Evolutionary conservation across 768 basidiomycete genomes (phyloP).

Genomic region (Mycena olivaceomarginata): DNA sequence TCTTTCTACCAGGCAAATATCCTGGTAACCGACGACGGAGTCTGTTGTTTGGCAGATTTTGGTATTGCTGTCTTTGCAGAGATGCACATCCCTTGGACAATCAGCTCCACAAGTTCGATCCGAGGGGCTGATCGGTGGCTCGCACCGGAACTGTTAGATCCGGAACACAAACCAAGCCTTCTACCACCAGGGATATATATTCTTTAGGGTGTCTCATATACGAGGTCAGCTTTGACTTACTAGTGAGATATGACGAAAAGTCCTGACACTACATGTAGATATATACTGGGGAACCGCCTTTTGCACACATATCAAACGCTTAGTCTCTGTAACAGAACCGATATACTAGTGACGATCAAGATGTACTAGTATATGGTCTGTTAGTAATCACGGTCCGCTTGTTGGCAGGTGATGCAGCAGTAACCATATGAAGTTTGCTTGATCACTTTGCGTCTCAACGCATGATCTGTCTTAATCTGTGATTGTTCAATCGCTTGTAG

Average conservation of each 20-base stretch:
- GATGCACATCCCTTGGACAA: constrained; percentile 13
- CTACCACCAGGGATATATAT: constrained; percentile 13
- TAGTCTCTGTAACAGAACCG: too few species aligned
- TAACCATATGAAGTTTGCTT: too few species aligned
- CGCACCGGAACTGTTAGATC: constrained; percentile 5
- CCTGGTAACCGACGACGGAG: constrained; percentile 7
- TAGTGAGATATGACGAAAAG: not conserved
- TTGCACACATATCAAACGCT: too few species aligned
- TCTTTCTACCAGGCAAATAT: constrained; percentile 10
- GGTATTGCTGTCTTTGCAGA: constrained; percentile 13
- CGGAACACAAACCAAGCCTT: constrained; percentile 8
- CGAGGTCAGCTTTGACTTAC: not conserved
- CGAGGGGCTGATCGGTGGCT: constrained; percentile 9
- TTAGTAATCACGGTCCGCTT: too few species aligned
- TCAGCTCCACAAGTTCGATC: constrained; percentile 3
- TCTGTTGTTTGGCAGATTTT: constrained; percentile 5
- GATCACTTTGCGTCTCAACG: too few species aligned
- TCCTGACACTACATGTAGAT: not conserved
- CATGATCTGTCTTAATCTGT: too few species aligned
- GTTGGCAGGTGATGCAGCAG: too few species aligned
- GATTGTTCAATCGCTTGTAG: too few species aligned
- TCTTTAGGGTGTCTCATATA: not conserved
- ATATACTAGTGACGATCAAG: too few species aligned
- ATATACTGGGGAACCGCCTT: constrained; percentile 4
- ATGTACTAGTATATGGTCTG: too few species aligned